Conservation (phyloP, 2,329 filamentous ascomycete genomes). For the Magnaporthiopsis rhizophila region DNA sequence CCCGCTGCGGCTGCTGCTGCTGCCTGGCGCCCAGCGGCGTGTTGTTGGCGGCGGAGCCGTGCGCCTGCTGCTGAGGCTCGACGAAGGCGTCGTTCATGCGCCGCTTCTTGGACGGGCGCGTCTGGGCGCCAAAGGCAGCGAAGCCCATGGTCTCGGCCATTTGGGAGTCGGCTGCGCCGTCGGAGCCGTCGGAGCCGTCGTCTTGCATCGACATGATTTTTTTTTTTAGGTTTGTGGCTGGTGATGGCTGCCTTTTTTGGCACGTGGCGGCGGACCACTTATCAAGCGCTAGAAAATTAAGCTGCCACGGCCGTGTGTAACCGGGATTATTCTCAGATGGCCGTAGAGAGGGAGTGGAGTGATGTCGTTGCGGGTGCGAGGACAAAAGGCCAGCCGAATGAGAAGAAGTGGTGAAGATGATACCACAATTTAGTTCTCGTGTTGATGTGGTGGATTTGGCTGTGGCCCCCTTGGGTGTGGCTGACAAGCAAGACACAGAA, state of each 20-base stretch:
- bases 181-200: constrained; percentile 11
- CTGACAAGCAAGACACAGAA: neutral
- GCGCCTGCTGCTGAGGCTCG: constrained; percentile 9
- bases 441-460: no score
- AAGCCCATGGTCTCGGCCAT: constrained; percentile 68
- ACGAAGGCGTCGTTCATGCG: constrained; percentile 55
- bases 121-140: constrained; percentile 55
- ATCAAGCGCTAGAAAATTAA: no score
- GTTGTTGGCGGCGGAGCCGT: constrained; percentile 15
- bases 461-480: no score
- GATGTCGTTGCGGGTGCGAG: no score
- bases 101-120: constrained; percentile 52
- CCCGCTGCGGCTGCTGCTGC: constrained; percentile 10
- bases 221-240: neutral
- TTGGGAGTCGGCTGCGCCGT: constrained; percentile 36
- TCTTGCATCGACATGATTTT: neutral
- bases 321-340: no score
- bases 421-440: no score
- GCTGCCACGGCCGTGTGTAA: no score
- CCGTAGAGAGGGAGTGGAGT: no score
- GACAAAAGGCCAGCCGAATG: no score
- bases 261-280: no score
- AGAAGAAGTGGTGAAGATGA: no score
- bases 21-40: constrained; percentile 15
- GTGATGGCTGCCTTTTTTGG: neutral